Evolutionary conservation across 73 alveolate species (phyloP), one percentile per base, ranked within the genome.

Genomic region (Uronychia binucleata): DNA sequence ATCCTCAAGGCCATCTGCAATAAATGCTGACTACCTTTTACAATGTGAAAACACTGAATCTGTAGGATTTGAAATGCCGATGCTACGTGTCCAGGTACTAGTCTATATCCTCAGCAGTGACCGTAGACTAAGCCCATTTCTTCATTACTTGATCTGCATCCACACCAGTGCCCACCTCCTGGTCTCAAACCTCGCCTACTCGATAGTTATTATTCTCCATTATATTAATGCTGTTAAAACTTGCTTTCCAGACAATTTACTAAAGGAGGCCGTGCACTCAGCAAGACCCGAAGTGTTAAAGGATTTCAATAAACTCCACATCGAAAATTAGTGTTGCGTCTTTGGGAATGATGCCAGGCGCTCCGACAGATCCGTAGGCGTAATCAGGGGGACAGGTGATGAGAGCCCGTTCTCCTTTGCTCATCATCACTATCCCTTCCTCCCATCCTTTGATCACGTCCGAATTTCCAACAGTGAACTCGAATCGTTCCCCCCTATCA

Each of bases 361-460:
- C 91, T 1, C 98, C 96, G 59, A 86, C 82, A 32, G 84, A 59
- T 34, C 96, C 98, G 81, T 93, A 93, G 33, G 95, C 98, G 31
- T 79, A 83, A 57, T 88, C 86, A 33, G 90, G 88, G 28, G 91
- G 92, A 85, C 93, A 83, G 46, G 82, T 77, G 0, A 93, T 90
- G n/a, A 33, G 32, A 28, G 94, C 94, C 80, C 91, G 82, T 79
- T 93, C 91, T 28, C 95, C 95, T 30, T 60, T 57, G 34, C 88
- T 77, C 78, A 93, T 34, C 29, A 86, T 35, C 0, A 81, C 89
- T 11, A 93, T 90, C 35, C 95, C 89, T 78, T 60, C 60, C 75
- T 93, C 98, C 98, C 96, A 91, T 57, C 98, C 88, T 84, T 84
- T 84, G 79, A 93, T 93, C 34, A 93, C 98, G 59, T 83, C 89